These are phyloP conservation scores for Huntiella decipiens DNA, from an alignment of 2,329 filamentous ascomycete species.

Conservation along the genomic window DNA sequence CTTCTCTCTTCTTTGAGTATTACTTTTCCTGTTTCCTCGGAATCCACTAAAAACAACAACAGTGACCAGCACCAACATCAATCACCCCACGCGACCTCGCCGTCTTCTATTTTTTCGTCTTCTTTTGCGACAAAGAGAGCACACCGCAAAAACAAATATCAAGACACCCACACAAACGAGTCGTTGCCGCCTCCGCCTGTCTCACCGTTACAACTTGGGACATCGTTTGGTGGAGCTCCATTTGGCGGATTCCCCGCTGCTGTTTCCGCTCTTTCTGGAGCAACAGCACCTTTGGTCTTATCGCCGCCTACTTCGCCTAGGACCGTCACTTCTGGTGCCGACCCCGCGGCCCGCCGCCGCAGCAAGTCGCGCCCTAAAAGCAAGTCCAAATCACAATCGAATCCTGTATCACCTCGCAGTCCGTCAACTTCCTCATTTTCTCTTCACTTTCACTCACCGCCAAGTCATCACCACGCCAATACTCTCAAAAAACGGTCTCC, in stretches of 20 bases:
- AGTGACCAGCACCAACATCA: background rate
- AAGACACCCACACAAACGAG: no score
- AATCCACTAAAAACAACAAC: background rate
- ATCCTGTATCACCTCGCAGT: background rate
- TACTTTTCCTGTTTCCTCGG: background rate
- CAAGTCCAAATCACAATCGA: conserved; percentile 3
- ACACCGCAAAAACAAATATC: background rate
- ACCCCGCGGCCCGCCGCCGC: background rate
- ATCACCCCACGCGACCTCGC: background rate
- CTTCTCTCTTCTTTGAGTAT: background rate
- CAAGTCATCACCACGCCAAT: background rate
- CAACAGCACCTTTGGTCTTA: background rate
- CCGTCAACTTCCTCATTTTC: background rate
- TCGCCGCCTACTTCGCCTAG: conserved; percentile 2
- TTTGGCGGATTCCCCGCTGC: background rate
- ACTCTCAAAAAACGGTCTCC: conserved; percentile 5
- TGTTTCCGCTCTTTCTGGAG: background rate
- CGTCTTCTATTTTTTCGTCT: background rate
- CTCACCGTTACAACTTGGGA: background rate
- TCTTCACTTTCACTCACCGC: background rate
- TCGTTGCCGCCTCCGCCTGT: background rate
- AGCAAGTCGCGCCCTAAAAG: background rate
- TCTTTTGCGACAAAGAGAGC: background rate
- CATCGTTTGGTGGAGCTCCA: background rate
- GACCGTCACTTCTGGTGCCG: background rate